Evolutionary conservation across 768 basidiomycete genomes (phyloP).

Genomic region (Hygrophorus pudorinus): DNA sequence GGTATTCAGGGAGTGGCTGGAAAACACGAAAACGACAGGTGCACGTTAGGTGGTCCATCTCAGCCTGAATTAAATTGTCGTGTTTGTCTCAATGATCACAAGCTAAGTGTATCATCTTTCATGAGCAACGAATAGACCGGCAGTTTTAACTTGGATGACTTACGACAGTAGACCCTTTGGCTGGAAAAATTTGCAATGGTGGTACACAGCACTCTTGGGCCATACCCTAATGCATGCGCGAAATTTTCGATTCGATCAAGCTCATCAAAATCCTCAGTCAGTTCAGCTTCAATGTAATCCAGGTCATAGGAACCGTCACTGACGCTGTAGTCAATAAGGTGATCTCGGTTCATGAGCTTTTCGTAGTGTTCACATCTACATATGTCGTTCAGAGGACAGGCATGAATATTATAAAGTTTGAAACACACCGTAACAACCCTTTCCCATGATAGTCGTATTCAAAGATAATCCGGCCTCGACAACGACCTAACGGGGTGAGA

Average conservation of each 20-base stretch:
- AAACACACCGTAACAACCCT: slow-evolving; percentile 1
- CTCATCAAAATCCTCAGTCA: slow-evolving; percentile 13
- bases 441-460: not conserved
- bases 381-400: not conserved
- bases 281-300: slow-evolving; percentile 14
- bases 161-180: slow-evolving; percentile 12
- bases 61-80: slow-evolving; percentile 7
- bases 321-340: not conserved
- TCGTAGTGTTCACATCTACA: slow-evolving; percentile 5
- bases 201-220: slow-evolving; percentile 10
- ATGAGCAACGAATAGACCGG: not conserved
- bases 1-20: slow-evolving; percentile 9
- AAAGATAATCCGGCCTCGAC: slow-evolving; percentile 4
- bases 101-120: too few species aligned
- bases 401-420: not conserved
- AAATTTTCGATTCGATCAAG: slow-evolving; percentile 13
- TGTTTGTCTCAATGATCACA: slow-evolving; percentile 8
- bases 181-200: slow-evolving; percentile 12
- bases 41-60: slow-evolving; percentile 11
- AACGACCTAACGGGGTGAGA: not conserved
- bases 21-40: slow-evolving; percentile 4
- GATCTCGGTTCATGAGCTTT: too few species aligned
- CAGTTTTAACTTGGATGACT: slow-evolving; percentile 4
- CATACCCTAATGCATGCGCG: slow-evolving; percentile 8
- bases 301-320: slow-evolving; percentile 12